Conservation (phyloP, 768 basidiomycete species). For the Macrolepiota dolichaula region DNA sequence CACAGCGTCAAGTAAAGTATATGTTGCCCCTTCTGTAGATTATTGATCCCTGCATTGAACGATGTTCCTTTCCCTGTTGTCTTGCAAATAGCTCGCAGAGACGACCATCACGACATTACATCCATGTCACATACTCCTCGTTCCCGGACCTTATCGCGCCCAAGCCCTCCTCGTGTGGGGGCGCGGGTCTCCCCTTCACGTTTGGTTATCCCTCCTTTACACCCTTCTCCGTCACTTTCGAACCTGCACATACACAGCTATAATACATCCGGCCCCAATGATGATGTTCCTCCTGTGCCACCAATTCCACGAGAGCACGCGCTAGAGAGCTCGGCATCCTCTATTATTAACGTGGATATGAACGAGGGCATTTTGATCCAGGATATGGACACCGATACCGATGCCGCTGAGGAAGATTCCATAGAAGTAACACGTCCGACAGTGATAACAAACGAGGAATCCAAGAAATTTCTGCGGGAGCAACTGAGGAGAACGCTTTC, state of each 20-base stretch:
- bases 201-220: constrained; percentile 49
- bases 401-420: constrained; percentile 57
- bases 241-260: constrained; percentile 56
- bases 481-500: constrained; percentile 68
- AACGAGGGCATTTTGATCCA: constrained; percentile 69
- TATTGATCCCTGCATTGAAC: neutral
- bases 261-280: constrained; percentile 30
- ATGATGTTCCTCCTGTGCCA: constrained; percentile 20
- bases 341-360: constrained; percentile 63
- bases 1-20: neutral
- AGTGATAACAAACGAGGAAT: constrained; percentile 42
- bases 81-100: neutral
- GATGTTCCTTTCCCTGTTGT: neutral
- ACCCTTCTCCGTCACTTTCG: constrained; percentile 53
- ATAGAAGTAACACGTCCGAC: constrained; percentile 38
- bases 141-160: constrained; percentile 43
- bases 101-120: neutral
- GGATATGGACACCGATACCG: constrained; percentile 64
- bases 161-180: constrained; percentile 22
- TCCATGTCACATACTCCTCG: constrained; percentile 30
- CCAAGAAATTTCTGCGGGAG: constrained; percentile 64
- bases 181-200: constrained; percentile 44
- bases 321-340: constrained; percentile 68
- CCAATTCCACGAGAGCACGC: constrained; percentile 25
- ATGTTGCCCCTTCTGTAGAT: neutral